Evolutionary conservation across 495 filamentous ascomycete genomes (phyloP), one percentile per base, ranked within the genome.

Genomic region (Lepraria neglecta): DNA sequence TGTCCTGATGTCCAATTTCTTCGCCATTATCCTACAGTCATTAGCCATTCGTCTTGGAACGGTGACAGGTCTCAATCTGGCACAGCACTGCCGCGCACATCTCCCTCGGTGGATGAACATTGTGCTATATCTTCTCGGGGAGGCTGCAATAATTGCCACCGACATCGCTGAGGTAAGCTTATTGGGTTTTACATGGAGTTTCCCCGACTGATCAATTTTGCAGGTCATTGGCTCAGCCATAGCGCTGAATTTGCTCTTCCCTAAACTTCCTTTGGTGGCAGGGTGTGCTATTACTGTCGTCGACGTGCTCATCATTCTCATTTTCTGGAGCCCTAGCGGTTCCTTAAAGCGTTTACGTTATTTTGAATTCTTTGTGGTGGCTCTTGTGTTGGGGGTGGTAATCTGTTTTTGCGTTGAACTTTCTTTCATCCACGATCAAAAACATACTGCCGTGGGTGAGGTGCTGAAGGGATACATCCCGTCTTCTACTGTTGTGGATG

Each of bases 381-480:
- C 78, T 4, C 72, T 96, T 6, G 91, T 96, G 3, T 70, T 95
- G 31, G 89, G 85, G 7, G 91, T 96, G 0, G 90, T 92, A 17
- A 72, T 91, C n/a, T 95, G 90, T 74, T 95, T 96, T 70, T 91
- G 88, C 70, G 87, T 95, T 61, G 88, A 95, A 70, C 84, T 96
- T 27, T 89, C 87, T 5, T 77, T 90, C 61, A 90, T 96, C 69
- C 51, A 56, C 14, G 30, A 51, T 33, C 54, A 57, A 17, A 75
- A 81, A 56, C 72, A 81, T 61, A 85, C 87, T 31, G 80, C 80
- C 3, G 76, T 88, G 21, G 87, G 87, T 1, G 83, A 90, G 51
- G 89, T 96, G 10, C 91, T 96, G 73, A 72, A 75, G 33, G 91
- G 91, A n/a, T 96, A 88, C 68, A 72, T 95, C 17, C 91, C 91